A percentile compares a stretch with the other conserved stretches of the same genome.
These are phyloP conservation scores for Trypanosoma brucei DNA, from an alignment of 208 protist species.

Conservation along the genomic window DNA sequence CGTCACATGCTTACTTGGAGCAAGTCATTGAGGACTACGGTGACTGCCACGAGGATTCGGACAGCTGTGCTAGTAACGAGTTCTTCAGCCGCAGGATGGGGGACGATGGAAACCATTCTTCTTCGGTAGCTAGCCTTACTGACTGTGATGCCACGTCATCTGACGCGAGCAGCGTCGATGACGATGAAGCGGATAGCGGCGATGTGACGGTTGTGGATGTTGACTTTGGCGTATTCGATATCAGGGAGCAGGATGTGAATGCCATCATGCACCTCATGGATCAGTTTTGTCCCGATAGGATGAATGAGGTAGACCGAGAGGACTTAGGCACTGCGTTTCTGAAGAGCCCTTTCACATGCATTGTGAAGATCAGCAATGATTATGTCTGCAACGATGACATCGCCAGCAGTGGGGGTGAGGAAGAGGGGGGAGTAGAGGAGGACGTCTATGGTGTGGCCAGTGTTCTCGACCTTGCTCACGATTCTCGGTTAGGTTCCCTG, in stretches of 20 bases:
- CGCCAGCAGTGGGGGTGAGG: conserved; percentile 4
- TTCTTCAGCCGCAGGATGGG: conserved; percentile 39
- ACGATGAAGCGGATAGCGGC: conserved; percentile 18
- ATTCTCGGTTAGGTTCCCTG: conserved; percentile 35
- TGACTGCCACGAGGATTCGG: conserved; percentile 9
- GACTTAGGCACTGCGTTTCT: conserved; percentile 48
- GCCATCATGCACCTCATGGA: conserved; percentile 81
- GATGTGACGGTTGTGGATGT: conserved; percentile 55
- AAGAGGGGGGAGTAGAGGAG: conserved; percentile 55
- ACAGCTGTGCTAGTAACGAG: conserved; percentile 21
- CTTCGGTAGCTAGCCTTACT: conserved; percentile 16
- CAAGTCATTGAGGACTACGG: conserved; percentile 31
- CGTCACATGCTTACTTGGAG: background rate
- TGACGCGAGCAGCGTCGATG: conserved; percentile 12
- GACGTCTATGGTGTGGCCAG: conserved; percentile 80
- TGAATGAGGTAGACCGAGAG: conserved; percentile 87
- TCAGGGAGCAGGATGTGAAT: conserved; percentile 58
- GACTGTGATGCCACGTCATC: background rate
- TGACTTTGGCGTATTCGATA: conserved; percentile 88
- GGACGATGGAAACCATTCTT: conserved; percentile 56
- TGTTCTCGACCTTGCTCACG: conserved; percentile 58
- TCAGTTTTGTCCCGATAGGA: conserved; percentile 74
- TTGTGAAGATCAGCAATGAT: conserved; percentile 66
- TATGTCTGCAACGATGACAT: conserved; percentile 25
- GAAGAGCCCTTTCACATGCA: conserved; percentile 66